phyloP scores from a whole-genome alignment of 345 rosid genomes.

The Camelina laxa region DNA sequence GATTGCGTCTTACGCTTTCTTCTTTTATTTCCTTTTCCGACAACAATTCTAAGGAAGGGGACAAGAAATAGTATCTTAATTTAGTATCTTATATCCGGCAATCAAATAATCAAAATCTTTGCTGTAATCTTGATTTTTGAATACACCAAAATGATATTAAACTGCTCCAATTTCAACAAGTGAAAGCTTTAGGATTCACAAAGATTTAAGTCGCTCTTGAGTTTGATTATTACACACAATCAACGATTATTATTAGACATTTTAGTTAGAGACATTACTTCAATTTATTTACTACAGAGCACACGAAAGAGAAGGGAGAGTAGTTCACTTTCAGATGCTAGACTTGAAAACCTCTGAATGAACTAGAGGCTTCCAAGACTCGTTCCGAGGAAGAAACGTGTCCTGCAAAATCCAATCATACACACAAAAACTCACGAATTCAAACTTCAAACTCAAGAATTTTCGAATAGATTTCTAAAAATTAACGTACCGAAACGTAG shows the following conservation, averaged over 20 bases:
- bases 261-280: not conserved
- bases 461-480: not conserved
- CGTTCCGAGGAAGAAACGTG: conserved; percentile 73
- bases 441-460: not conserved
- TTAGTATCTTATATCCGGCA: too few relatives aligned
- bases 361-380: conserved; percentile 60
- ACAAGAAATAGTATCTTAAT: too few relatives aligned
- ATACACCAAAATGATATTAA: not conserved
- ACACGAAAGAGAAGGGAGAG: not conserved
- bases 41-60: not conserved
- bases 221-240: not conserved
- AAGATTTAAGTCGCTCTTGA: not conserved
- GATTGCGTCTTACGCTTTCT: not conserved
- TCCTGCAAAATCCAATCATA: conserved; percentile 51
- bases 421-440: not conserved
- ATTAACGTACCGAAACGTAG: conserved; percentile 62
- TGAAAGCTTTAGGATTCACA: not conserved
- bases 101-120: too few relatives aligned
- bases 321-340: conserved; percentile 41
- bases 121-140: not conserved
- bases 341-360: conserved; percentile 52
- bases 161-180: not conserved
- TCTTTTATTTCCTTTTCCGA: not conserved
- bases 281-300: not conserved
- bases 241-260: not conserved